phyloP scores from a whole-genome alignment of 257 asterid genomes.

The Lavandula angustifolia region DNA sequence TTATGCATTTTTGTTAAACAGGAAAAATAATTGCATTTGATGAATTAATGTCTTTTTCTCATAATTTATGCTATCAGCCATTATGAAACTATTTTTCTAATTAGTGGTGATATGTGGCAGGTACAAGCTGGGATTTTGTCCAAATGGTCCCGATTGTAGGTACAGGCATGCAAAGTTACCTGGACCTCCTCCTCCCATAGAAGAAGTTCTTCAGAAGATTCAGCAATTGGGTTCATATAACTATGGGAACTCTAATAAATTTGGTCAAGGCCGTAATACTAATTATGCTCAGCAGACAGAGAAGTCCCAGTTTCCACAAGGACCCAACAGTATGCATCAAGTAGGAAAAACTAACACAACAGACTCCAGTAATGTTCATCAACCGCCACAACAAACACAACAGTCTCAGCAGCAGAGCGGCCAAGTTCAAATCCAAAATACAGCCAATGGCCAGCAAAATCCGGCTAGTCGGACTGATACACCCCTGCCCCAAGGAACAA shows the following conservation, averaged over 20 bases:
- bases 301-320: conserved; percentile 57
- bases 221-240: conserved; percentile 70
- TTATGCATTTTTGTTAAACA: neutral
- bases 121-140: conserved; percentile 97
- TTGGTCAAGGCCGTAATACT: conserved; percentile 67
- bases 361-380: conserved; percentile 53
- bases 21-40: neutral
- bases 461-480: conserved; percentile 65
- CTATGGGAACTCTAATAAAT: conserved; percentile 66
- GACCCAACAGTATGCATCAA: conserved; percentile 53
- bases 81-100: conserved; percentile 31
- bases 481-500: conserved; percentile 94
- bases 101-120: conserved; percentile 43
- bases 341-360: conserved; percentile 39
- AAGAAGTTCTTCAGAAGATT: conserved; percentile 92
- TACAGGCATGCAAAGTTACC: conserved; percentile 95
- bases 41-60: conserved; percentile 11
- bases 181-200: conserved; percentile 95
- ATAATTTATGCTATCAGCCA: conserved; percentile 14
- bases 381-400: conserved; percentile 50
- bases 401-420: conserved; percentile 59
- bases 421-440: conserved; percentile 60
- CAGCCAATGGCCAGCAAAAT: conserved; percentile 60
- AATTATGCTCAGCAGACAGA: conserved; percentile 62
- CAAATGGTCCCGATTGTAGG: conserved; percentile 98